Conservation (phyloP, 192 early-diverging fungal species). For the Coemansia umbellata region DNA sequence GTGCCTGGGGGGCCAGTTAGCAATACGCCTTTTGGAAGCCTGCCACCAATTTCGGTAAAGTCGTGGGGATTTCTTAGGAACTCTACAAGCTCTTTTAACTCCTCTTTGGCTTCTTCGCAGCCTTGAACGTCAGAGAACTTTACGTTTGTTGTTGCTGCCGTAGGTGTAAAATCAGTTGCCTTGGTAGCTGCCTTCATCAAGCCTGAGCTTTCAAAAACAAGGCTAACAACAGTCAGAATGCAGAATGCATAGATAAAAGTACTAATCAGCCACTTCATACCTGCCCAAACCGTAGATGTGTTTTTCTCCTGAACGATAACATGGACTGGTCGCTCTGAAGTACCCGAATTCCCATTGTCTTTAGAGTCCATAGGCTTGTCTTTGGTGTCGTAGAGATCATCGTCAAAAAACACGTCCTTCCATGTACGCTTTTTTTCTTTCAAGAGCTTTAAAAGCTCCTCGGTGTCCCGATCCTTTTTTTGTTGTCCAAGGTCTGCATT, state of each 20-base stretch:
- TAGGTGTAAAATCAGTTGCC: slow-evolving; percentile 25
- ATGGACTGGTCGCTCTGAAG: slow-evolving; percentile 27
- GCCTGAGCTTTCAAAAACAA: slow-evolving; percentile 68
- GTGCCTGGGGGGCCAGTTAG: slow-evolving; percentile 92
- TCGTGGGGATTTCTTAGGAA: slow-evolving; percentile 90
- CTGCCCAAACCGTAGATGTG: slow-evolving; percentile 25
- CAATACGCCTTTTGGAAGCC: slow-evolving; percentile 89
- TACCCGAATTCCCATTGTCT: slow-evolving; percentile 4
- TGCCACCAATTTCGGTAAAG: slow-evolving; percentile 91
- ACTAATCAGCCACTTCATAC: slow-evolving; percentile 38
- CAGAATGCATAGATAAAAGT: slow-evolving; percentile 57
- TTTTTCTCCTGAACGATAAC: slow-evolving; percentile 33
- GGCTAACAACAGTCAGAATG: slow-evolving; percentile 63
- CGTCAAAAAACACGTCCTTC: too few species aligned
- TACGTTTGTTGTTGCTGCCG: slow-evolving; percentile 47
- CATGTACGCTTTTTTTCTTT: too few species aligned
- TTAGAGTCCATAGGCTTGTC: not conserved
- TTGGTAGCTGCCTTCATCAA: slow-evolving; percentile 56
- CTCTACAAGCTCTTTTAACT: slow-evolving; percentile 92
- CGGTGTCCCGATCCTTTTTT: too few species aligned
- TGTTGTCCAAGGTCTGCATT: not conserved
- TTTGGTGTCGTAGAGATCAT: not conserved
- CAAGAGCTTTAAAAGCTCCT: too few species aligned
- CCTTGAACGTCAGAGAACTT: slow-evolving; percentile 95
- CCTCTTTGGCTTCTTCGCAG: slow-evolving; percentile 97